Conservation (phyloP, 1,284 basidiomycete species). For the Leccinum subrobustum region DNA sequence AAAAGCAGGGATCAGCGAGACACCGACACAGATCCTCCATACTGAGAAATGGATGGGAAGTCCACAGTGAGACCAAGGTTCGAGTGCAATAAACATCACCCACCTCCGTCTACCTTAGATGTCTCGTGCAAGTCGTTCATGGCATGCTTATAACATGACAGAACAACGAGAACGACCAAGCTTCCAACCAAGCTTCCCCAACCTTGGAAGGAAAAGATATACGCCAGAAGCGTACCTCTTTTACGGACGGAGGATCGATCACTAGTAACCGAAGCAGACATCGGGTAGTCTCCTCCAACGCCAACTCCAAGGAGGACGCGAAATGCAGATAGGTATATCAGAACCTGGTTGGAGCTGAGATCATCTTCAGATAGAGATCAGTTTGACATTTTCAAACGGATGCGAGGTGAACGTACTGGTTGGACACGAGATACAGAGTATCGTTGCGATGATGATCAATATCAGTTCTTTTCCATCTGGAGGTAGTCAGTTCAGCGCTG, state of each 20-base stretch:
- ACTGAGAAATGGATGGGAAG: constrained; percentile 36
- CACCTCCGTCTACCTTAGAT: constrained; percentile 66
- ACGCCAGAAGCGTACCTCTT: constrained; percentile 71
- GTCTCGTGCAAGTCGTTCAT: constrained; percentile 59
- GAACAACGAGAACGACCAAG: constrained; percentile 66
- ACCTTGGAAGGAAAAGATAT: constrained; percentile 76
- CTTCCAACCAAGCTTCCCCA: constrained; percentile 51
- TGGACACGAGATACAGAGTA: constrained; percentile 52
- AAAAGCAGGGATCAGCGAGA: constrained; percentile 58
- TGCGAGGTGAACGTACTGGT: constrained; percentile 36
- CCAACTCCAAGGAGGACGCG: constrained; percentile 74
- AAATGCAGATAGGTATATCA: constrained; percentile 64
- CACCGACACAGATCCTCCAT: constrained; percentile 50
- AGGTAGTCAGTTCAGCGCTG: constrained; percentile 10
- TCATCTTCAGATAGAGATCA: constrained; percentile 26
- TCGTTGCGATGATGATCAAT: constrained; percentile 73
- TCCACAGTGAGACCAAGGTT: constrained; percentile 1
- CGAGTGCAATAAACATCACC: constrained; percentile 11
- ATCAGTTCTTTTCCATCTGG: constrained; percentile 77
- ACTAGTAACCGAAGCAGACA: constrained; percentile 69
- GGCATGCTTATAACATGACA: constrained; percentile 64
- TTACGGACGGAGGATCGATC: constrained; percentile 70
- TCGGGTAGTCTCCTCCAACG: constrained; percentile 83
- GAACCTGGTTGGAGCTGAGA: constrained; percentile 43
- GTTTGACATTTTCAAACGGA: not conserved